Percentiles rank a stretch among this genome's conserved stretches.
These are phyloP conservation scores for Aspergillus aculeatinus DNA, from an alignment of 2,329 filamentous ascomycete species.

Conservation along the genomic window DNA sequence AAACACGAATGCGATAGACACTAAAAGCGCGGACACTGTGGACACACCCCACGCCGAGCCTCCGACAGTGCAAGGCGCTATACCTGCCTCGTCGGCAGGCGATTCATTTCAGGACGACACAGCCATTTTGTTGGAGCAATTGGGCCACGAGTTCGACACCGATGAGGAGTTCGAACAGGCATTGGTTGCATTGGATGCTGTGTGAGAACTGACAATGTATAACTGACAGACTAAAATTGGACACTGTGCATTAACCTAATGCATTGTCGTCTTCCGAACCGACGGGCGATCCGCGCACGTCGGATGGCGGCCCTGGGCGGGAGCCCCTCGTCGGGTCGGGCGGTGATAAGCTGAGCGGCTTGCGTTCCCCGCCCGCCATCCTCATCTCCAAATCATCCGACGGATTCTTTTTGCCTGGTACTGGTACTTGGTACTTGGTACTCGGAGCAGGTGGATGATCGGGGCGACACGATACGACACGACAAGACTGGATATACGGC, in stretches of 20 bases:
- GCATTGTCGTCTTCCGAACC: constrained; percentile 20
- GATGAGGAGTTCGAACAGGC: constrained; percentile 23
- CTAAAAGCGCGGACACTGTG: background rate
- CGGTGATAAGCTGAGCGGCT: constrained; percentile 13
- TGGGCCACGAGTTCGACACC: constrained; percentile 21
- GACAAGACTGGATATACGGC: background rate
- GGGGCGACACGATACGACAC: background rate
- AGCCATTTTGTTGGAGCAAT: constrained; percentile 29
- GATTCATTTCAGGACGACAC: constrained; percentile 39
- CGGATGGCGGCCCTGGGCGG: constrained; percentile 19
- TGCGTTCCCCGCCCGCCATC: background rate
- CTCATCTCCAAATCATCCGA: constrained; percentile 4
- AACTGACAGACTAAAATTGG: background rate
- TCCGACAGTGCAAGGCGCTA: background rate
- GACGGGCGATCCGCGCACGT: constrained; percentile 22
- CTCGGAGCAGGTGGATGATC: background rate
- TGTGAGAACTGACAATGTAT: constrained; percentile 7
- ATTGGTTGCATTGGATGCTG: constrained; percentile 18
- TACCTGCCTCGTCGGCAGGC: constrained; percentile 13
- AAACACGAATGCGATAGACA: background rate
- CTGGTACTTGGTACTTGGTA: too few species aligned
- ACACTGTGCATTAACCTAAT: background rate
- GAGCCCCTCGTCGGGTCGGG: constrained; percentile 18
- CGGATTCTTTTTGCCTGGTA: background rate
- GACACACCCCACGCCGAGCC: background rate